Percentiles rank a stretch among this genome's conserved stretches.
Evolutionary conservation across 2,329 filamentous ascomycete species (phyloP).

Genomic region (Didymella pomorum): DNA sequence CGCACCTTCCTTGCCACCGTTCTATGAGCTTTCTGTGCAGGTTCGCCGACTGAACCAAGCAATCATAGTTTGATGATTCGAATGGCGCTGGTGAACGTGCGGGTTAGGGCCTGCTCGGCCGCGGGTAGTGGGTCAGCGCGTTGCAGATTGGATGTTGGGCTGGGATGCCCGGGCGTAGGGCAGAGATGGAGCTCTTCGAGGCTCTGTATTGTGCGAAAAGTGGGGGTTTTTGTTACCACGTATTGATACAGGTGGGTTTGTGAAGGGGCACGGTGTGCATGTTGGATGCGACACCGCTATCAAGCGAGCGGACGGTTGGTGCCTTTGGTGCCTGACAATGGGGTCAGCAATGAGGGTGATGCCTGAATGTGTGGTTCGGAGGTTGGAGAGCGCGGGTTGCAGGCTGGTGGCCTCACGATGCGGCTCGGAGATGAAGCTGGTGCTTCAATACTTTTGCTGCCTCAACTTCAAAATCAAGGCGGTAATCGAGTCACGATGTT

Average conservation of each 20-base stretch:
- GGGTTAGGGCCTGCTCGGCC: slow-evolving; percentile 15
- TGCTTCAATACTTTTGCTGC: not conserved
- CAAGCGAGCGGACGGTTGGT: slow-evolving; percentile 9
- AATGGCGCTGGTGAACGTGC: slow-evolving; percentile 13
- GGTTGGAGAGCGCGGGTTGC: slow-evolving; percentile 2
- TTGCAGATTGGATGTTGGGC: slow-evolving; percentile 16
- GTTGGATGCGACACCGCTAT: slow-evolving; percentile 1
- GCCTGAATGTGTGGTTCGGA: slow-evolving; percentile 12
- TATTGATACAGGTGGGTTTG: slow-evolving; percentile 17
- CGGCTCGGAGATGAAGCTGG: slow-evolving; percentile 12
- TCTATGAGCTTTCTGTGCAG: not conserved
- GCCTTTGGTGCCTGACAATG: slow-evolving; percentile 18
- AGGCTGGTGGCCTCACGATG: not conserved
- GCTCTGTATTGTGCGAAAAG: slow-evolving; percentile 4
- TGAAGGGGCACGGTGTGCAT: slow-evolving; percentile 1
- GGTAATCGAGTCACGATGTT: not conserved
- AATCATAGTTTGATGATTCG: not conserved
- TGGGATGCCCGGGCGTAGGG: slow-evolving; percentile 20
- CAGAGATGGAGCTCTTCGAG: not conserved
- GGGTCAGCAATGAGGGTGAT: slow-evolving; percentile 3
- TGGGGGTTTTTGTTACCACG: slow-evolving; percentile 10
- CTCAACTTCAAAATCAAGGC: not conserved
- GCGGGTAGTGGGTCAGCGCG: slow-evolving; percentile 15
- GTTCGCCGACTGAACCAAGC: not conserved
- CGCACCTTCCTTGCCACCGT: not conserved